phyloP scores from a whole-genome alignment of 2,329 filamentous ascomycete genomes.

The Rutstroemia sp. region DNA sequence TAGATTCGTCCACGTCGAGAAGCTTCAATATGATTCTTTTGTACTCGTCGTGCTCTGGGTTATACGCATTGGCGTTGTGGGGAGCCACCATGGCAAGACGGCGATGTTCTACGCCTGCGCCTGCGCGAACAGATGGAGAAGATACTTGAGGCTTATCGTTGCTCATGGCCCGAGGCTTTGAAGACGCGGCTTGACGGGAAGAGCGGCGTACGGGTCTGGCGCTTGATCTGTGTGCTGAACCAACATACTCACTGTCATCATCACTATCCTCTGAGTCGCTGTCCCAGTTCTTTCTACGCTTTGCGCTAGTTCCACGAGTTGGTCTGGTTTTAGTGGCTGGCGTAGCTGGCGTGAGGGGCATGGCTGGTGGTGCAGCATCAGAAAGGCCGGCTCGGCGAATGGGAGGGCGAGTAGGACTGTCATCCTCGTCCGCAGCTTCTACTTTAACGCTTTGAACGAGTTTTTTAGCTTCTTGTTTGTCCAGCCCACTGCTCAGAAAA shows the following conservation, averaged over 20 bases:
- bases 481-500: conserved; percentile 8
- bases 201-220: not conserved
- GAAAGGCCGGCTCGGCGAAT: not conserved
- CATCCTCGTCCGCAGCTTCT: not conserved
- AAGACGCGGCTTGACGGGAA: not conserved
- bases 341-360: not conserved
- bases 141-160: no score
- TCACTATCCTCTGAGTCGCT: not conserved
- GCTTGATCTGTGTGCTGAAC: not conserved
- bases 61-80: not conserved
- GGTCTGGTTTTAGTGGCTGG: not conserved
- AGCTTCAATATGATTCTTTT: conserved; percentile 9
- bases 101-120: not conserved
- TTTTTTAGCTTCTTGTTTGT: not conserved
- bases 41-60: not conserved
- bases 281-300: not conserved
- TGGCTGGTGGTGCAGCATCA: not conserved
- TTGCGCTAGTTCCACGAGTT: not conserved
- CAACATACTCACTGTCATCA: conserved; percentile 3
- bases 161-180: not conserved
- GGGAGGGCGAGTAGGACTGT: not conserved
- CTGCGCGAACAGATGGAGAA: not conserved
- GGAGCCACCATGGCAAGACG: not conserved
- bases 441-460: not conserved
- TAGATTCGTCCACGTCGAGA: conserved; percentile 1